Percentiles rank a stretch among this genome's conserved stretches.
Evolutionary conservation across 1,139 yeast species (phyloP).

Genomic region (Dujonia santamariae): DNA sequence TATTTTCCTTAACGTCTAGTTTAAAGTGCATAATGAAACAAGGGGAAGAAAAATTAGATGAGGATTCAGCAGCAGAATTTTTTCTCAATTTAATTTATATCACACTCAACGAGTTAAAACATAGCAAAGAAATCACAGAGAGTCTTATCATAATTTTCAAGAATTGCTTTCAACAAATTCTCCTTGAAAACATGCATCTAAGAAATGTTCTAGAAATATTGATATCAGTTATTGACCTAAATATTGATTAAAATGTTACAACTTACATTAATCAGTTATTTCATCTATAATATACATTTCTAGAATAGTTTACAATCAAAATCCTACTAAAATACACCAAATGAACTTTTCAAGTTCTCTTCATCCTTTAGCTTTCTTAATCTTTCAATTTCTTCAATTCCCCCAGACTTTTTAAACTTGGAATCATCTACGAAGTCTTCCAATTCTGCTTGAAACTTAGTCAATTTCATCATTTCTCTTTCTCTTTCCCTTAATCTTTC

Average conservation of each 20-base stretch:
- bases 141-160: no score
- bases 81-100: slow-evolving; percentile 1
- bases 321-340: slow-evolving; percentile 22
- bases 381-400: slow-evolving; percentile 81
- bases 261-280: no score
- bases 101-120: no score
- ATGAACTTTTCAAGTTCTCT: slow-evolving; percentile 54
- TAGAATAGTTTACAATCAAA: no score
- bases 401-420: slow-evolving; percentile 78
- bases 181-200: no score
- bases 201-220: no score
- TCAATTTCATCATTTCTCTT: slow-evolving; percentile 51
- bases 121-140: no score
- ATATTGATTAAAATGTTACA: no score
- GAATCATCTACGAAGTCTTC: slow-evolving; percentile 79
- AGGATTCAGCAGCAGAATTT: neutral
- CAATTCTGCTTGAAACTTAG: slow-evolving; percentile 82
- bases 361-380: slow-evolving; percentile 64
- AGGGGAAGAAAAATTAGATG: neutral
- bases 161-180: no score
- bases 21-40: neutral
- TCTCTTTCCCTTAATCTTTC: slow-evolving; percentile 78
- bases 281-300: no score
- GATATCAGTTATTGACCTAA: no score
- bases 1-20: neutral